Base-by-base conservation (phyloP, 768 basidiomycete species). In the Crepidotus variabilis region DNA sequence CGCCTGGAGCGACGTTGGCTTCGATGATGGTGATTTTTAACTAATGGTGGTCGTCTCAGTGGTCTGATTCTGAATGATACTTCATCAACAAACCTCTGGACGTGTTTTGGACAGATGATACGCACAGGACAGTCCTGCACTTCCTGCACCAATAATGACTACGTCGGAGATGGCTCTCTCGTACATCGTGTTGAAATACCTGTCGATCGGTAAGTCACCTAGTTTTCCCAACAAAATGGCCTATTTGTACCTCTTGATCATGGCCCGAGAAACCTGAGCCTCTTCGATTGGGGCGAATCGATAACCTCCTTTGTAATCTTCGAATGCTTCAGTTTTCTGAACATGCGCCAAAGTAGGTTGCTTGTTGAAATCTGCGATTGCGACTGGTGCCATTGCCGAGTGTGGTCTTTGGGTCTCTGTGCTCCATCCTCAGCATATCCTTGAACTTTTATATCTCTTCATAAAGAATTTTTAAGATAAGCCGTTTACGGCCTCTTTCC, bases 1-100 rank as follows among this genome's bases (percentile, higher is more conserved):
- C 86, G 52, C 87, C 86, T 0, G 88, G 89, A 1, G 89, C 84
- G n/a, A 91, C 88, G 61, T 80, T 85, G 18, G 89, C 89, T 70
- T 90, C 88, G 61, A 90, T 73, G 65, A 90, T 77, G 7, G 72
- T 76, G 56, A 77, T 70, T 62, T 83, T 84, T 51, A 85, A 65
- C 75, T 78, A 52, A 47, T 23, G 46, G 52, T 43, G 24, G 6
- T 34, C 21, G 36, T 13, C 35, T 39, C 21, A 13, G 52, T 23
- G 53, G 43, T 34, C 13, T 16, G 18, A 16, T 43, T 14, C 46
- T 28, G 8, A 28, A 1, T 20, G 22, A 14, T 20, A 35, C 24
- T 20, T 21, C 28, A 28, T 28, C 28, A 7, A 67, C 72, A 59
- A 59, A 88, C 75, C 61, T 90, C 86, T 23, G 88, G 89, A 13